Percentiles rank a stretch among this genome's conserved stretches.
Conservation (phyloP, 129 eudicot species). For the Rutidosis leptorrhynchoides region DNA sequence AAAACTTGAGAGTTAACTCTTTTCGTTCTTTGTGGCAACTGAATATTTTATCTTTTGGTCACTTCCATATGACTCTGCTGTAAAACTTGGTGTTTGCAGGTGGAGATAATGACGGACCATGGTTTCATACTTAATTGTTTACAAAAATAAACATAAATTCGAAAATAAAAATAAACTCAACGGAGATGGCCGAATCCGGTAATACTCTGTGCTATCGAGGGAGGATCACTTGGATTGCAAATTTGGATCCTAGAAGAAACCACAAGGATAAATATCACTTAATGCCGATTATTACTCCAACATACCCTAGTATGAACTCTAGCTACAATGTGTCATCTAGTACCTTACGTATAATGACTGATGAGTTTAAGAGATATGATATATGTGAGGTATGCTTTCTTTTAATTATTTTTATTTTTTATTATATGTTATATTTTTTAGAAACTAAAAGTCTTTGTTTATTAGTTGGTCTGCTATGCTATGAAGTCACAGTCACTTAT, state of each 20-base stretch:
- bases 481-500: slow-evolving; percentile 9
- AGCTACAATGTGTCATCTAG: slow-evolving; percentile 68
- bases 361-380: slow-evolving; percentile 58
- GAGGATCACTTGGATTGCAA: slow-evolving; percentile 61
- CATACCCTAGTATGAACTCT: slow-evolving; percentile 77
- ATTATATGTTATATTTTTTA: no score
- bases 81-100: no score
- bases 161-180: no score
- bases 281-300: slow-evolving; percentile 77
- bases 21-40: no score
- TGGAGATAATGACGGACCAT: no score
- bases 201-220: slow-evolving; percentile 60
- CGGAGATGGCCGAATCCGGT: slow-evolving; percentile 85
- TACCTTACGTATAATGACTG: slow-evolving; percentile 63
- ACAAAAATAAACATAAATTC: no score
- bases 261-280: slow-evolving; percentile 53
- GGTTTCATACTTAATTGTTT: no score
- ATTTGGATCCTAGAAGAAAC: slow-evolving; percentile 66
- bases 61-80: no score
- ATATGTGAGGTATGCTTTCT: slow-evolving; percentile 50
- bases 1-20: no score
- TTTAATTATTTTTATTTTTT: not conserved
- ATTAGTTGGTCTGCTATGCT: slow-evolving; percentile 18
- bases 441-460: not conserved
- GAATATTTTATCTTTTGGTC: no score